Base-by-base conservation (phyloP, 1,284 basidiomycete species). In the Trichosporon inkin region DNA sequence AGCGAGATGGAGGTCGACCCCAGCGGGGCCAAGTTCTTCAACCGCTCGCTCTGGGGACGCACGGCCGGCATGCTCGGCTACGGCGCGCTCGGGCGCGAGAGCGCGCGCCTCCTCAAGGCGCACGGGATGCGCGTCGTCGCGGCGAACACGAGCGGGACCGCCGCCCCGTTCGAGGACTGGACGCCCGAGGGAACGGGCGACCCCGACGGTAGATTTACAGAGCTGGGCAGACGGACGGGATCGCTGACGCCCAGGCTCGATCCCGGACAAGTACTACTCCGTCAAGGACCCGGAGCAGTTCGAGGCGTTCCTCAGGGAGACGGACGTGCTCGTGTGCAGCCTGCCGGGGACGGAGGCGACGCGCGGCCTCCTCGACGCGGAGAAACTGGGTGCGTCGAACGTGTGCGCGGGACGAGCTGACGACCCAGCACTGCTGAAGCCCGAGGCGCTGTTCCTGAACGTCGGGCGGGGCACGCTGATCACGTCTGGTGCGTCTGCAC, bases 41-140 rank as follows among this genome's bases (percentile, higher is more conserved):
- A 71, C 3, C 55, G 68, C 13, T 66, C 67, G n/a, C 63, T 70
- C 4, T 55, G 59, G 19, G 72, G 73, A 8, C 65, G 71, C 34
- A 78, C 76, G 10, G 71, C 68, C 1, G 76, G 76, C 5, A 61
- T 78, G 56, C 62, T 78, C 7, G 73, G 73, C 4, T 75, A 75
- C 58, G 73, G 73, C 7, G 66, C 69, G 3, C 55, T 77, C 0
- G 74, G 71, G 1, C 59, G 75, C 22, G 75, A 77, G 62, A 71
- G 73, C 1, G 77, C 77, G 1, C 62, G 75, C 19, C 57, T 77
- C 22, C 65, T 77, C 22, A 66, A 74, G 58, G 68, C 69, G 1
- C 69, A 73, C 53, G 72, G 72, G 1, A 71, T 73, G 65, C 60
- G 65, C 6, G 66, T 77, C 55, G 71, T 78, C 28, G 77, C 73